Evolutionary conservation across 169 alveolate genomes (phyloP), one percentile per base, ranked within the genome.

Genomic region (Eimeria sp.): DNA sequence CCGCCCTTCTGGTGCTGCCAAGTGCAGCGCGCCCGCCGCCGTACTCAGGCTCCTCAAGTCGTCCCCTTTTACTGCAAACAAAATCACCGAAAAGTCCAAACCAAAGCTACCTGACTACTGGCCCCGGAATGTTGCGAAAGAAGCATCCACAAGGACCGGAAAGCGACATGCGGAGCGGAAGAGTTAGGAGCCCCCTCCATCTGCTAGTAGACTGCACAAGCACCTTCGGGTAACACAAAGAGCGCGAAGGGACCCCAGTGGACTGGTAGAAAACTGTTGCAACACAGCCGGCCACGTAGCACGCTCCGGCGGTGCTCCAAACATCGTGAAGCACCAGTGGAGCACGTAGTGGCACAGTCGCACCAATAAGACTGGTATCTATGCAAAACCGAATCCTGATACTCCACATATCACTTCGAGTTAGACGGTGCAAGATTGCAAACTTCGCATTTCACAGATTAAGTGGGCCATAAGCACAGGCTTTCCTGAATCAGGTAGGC

Each of bases 1-100:
- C 94, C 94, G 80, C 94, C 94, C 94, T 87, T 87, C 94, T 63
- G 94, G 94, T 87, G 94, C 94, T 87, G 94, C 94, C 67, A 87
- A 61, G 58, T 87, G 94, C 94, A 87, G 94, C 57, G 94, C 82
- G 83, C 94, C 94, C 83, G 94, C 94, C 63, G 94, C 94, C 83
- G 94, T 87, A 83, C 94, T 57, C 83, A 87, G 47, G 84, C 83
- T 87, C 65, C 67, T 87, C 83, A 87, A 65, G 34, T 87, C 94
- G 65, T 87, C 83, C 94, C 94, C 94, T 61, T 87, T 87, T 40
- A 87, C 94, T 87, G 94, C 94, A 87, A 87, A 87, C 94, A 87
- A 63, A 83, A 87, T 65, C 94, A 87, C 51, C 94, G 84, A 87
- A 87, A 54, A n/a, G 65, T 83, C 83, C 94, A 87, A 65, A 87